Base-by-base conservation (phyloP, 1,139 yeast genomes). In the Diutina rugosa region DNA sequence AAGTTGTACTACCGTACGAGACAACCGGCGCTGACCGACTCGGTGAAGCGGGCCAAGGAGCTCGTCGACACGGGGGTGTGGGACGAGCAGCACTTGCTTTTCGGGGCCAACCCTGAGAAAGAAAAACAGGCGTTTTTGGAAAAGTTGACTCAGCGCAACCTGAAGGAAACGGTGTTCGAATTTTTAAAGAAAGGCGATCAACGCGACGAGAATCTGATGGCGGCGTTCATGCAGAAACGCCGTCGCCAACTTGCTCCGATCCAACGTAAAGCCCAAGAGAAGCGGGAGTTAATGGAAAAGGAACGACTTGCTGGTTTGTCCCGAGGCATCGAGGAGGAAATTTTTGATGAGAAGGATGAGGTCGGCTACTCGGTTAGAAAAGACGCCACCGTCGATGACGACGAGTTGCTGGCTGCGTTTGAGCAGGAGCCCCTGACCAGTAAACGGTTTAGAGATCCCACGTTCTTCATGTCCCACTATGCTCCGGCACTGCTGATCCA, bases 91-190 rank as follows among this genome's bases (percentile, higher is more conserved):
- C 91, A 90, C 69, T 69, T 90, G 48, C 67, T 87, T 57, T 89
- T 89, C 69, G 95, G 95, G 29, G 79, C 80, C 54, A 84, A 85
- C 65, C 65, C 78, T 57, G 97, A 90, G 65, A 77, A 73, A 59
- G 96, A 87, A 61, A 88, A 90, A 67, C 79, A 88, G 54, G 80
- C 72, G 21, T 84, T 93, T 64, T 76, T 95, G 61, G 86, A 82
- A 12, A 82, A 83, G 63, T 74, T 95, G 59, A 80, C 81, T 57
- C 80, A 88, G 62, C 77, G 97, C 64, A 69, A 77, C 56, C 73
- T 81, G 55, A 85, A 88, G 65, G 98, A 93, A 67, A 95, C 99
- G 0, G 97, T 95, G 8, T 95, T 95, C 68, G 99, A 95, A 69
- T 86, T 90, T 69, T 77, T 79, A 58, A 81, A 83, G 63, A 80